These are phyloP conservation scores for Aspergillus hancockii DNA, from an alignment of 495 filamentous ascomycete genomes.

Conservation along the genomic window DNA sequence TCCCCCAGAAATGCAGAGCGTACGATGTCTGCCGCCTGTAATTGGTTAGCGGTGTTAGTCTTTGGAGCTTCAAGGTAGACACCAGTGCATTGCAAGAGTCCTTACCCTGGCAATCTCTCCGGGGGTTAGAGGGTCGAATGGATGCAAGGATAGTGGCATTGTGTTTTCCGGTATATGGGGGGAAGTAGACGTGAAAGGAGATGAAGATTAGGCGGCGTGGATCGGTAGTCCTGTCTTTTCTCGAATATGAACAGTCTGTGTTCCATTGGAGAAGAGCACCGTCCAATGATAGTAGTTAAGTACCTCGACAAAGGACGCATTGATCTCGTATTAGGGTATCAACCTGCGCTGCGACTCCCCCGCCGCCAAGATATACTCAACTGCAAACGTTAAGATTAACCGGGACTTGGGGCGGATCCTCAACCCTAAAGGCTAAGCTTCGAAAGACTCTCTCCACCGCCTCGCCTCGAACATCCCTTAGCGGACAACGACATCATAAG, in stretches of 20 bases:
- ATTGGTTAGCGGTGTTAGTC: background rate
- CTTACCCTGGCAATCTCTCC: conserved; percentile 5
- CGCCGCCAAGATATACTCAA: background rate
- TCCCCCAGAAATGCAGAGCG: conserved; percentile 4
- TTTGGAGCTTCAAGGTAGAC: background rate
- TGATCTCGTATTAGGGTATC: background rate
- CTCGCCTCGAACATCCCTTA: conserved; percentile 2
- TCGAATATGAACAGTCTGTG: background rate
- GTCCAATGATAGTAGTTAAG: background rate
- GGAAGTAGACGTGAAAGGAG: background rate
- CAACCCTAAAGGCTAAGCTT: conserved; percentile 3
- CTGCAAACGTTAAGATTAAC: background rate
- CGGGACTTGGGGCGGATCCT: background rate
- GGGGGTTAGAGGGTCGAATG: conserved; percentile 10
- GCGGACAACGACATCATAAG: background rate
- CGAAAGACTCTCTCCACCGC: background rate
- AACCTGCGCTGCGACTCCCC: background rate
- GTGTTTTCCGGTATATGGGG: background rate
- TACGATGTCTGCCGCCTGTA: conserved; percentile 9
- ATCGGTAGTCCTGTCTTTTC: background rate
- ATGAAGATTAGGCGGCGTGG: background rate
- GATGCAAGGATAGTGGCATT: background rate
- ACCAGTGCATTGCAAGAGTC: background rate
- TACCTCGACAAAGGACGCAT: background rate
- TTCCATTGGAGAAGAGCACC: background rate